These are phyloP conservation scores for Whalleya microplaca DNA, from an alignment of 2,329 filamentous ascomycete genomes.

Conservation along the genomic window DNA sequence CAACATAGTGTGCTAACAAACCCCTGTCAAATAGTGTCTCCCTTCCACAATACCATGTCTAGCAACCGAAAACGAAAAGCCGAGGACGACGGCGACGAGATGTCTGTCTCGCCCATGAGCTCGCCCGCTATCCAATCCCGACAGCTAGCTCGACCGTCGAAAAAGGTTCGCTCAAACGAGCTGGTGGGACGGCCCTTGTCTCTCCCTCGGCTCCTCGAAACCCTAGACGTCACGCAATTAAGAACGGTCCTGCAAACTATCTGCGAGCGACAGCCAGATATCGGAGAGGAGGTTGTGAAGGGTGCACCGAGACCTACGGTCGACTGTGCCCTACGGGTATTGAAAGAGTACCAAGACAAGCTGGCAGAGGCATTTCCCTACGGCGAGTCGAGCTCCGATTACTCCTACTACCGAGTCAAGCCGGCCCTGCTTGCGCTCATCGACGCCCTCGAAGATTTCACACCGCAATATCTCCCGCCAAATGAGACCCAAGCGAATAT, in stretches of 20 bases:
- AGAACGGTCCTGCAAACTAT: conserved; percentile 86
- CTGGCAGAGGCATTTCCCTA: conserved; percentile 84
- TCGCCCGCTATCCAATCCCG: conserved; percentile 77
- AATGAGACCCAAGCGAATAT: conserved; percentile 82
- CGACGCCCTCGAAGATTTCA: conserved; percentile 91
- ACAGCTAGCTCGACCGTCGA: conserved; percentile 67
- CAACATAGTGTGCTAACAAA: conserved; percentile 8
- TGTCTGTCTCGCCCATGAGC: conserved; percentile 84
- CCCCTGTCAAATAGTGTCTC: conserved; percentile 43
- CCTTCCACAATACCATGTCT: conserved; percentile 58
- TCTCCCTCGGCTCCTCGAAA: conserved; percentile 82
- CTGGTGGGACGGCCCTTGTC: conserved; percentile 60
- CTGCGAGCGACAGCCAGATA: conserved; percentile 85
- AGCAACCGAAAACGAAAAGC: conserved; percentile 81
- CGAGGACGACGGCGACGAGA: conserved; percentile 80
- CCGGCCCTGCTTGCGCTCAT: conserved; percentile 79
- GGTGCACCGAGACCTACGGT: conserved; percentile 88
- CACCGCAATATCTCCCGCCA: conserved; percentile 91
- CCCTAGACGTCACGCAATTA: conserved; percentile 82
- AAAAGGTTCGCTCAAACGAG: conserved; percentile 68
- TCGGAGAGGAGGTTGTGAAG: conserved; percentile 81
- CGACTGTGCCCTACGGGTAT: conserved; percentile 75
- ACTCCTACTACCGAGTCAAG: conserved; percentile 91
- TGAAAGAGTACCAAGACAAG: conserved; percentile 78
- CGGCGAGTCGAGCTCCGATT: conserved; percentile 83